Base-by-base conservation (phyloP, 202 grass and related monocot genomes). In the Hordeum pubiflorum region DNA sequence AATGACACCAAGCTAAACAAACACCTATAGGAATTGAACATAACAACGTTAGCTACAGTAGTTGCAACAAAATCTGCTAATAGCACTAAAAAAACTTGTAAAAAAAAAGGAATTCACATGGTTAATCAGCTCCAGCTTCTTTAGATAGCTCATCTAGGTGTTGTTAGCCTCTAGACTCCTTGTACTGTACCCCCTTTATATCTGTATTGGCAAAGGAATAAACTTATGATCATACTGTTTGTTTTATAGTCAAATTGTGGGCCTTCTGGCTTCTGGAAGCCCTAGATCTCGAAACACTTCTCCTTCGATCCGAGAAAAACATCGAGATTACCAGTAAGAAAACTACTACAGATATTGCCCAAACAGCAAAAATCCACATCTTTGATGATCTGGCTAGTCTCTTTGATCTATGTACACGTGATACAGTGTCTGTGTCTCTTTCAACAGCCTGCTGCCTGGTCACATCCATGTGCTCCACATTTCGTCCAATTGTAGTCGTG, bases 331-430 rank as follows among this genome's bases (percentile, higher is more conserved):
- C 83, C 50, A 50, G 21, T 81, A 99, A 85, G 71, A 99, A 90
- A 59, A 79, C 87, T 55, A 93, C 21, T 58, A 93, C 79, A 66
- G 69, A 88, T 76, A 89, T 72, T 76, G 75, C 92, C 92, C 92
- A 95, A 22, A 95, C 40, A 58, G 59, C 92, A 86, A 99, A 11
- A 74, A 91, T 91, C 89, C 85, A 86, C 70, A 88, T 85, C 41
- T 69, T 88, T 74, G 80, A 83, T 62, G 86, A 91, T 40, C 73
- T 89, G 59, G 55, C 43, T 39, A 73, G 56, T 67, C 82, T 76
- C 64, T 78, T 87, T 79, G 75, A 84, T 77, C 63, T 50, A 88
- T 86, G 80, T 56, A 74, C 37, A 75, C 29, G 22, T 27, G 32
- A 60, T 59, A 81, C 17, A 57, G 48, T 80, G 43, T 59, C 27